A percentile compares a stretch with the other conserved stretches of the same genome.
Conservation (phyloP, 2,329 filamentous ascomycete species). For the Colletotrichum gloeosporioides region DNA sequence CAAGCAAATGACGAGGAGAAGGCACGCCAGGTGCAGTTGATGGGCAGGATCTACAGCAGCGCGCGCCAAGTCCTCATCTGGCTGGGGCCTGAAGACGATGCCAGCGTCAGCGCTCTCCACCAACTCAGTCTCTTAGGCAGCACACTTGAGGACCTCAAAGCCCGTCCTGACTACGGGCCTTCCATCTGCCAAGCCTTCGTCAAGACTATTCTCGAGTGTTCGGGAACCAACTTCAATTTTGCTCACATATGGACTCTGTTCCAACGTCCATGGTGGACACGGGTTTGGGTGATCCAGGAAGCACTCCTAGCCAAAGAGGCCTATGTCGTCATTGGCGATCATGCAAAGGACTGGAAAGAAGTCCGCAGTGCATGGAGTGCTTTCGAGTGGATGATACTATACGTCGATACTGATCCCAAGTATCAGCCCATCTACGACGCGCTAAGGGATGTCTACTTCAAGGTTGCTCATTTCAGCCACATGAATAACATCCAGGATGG, state of each 20-base stretch:
- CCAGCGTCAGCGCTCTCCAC: neutral
- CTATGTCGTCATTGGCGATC: neutral
- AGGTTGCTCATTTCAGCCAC: neutral
- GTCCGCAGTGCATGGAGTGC: neutral
- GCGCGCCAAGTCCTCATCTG: conserved; percentile 38
- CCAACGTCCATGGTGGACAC: neutral
- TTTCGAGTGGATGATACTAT: neutral
- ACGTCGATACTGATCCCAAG: neutral
- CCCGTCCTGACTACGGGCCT: neutral
- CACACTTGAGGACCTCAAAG: neutral
- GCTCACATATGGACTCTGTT: neutral
- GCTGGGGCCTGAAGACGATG: conserved; percentile 29
- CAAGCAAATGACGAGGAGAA: conserved; percentile 3
- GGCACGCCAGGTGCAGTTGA: neutral
- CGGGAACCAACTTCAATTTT: neutral
- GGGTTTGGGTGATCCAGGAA: neutral
- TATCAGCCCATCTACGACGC: neutral
- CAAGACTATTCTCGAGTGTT: neutral
- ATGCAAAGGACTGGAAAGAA: neutral
- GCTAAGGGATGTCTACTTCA: neutral
- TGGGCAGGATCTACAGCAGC: conserved; percentile 35
- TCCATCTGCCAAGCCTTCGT: neutral
- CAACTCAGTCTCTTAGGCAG: neutral
- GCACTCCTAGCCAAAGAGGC: neutral
- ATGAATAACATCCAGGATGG: neutral